A percentile compares a stretch with the other conserved stretches of the same genome.
Conservation (phyloP, 2,329 filamentous ascomycete species). For the Ilyonectria destructans region DNA sequence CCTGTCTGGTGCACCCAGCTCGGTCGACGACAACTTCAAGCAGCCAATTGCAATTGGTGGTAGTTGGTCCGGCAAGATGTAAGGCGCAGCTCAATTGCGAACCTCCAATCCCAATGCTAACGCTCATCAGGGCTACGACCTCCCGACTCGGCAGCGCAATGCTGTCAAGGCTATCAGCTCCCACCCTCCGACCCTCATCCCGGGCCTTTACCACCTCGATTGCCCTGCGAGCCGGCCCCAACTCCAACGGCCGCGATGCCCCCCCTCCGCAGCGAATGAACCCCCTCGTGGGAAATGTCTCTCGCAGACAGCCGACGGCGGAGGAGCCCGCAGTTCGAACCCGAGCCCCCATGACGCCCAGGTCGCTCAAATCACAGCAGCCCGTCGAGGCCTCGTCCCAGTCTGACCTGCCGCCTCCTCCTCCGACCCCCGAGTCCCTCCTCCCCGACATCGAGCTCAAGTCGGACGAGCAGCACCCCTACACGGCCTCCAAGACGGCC, state of each 20-base stretch:
- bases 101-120: conserved; percentile 12
- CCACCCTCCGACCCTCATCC: conserved; percentile 33
- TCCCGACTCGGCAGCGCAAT: conserved; percentile 51
- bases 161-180: conserved; percentile 51
- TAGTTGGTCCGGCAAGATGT: conserved; percentile 43
- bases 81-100: neutral
- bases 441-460: conserved; percentile 19
- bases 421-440: conserved; percentile 16
- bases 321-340: conserved; percentile 2
- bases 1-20: conserved; percentile 29
- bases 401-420: conserved; percentile 24
- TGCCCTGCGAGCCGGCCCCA: conserved; percentile 44
- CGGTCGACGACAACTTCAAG: conserved; percentile 33
- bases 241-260: conserved; percentile 15
- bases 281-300: conserved; percentile 52
- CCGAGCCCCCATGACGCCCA: conserved; percentile 31
- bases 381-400: neutral
- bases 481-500: conserved; percentile 46
- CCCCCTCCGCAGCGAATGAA: conserved; percentile 44
- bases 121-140: conserved; percentile 46
- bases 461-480: conserved; percentile 39
- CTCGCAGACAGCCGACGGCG: conserved; percentile 33
- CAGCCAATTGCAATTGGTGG: conserved; percentile 45
- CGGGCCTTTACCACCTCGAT: conserved; percentile 55
- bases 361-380: neutral